Base-by-base conservation (phyloP, 2,329 filamentous ascomycete genomes). In the Cytospora piceicola region DNA sequence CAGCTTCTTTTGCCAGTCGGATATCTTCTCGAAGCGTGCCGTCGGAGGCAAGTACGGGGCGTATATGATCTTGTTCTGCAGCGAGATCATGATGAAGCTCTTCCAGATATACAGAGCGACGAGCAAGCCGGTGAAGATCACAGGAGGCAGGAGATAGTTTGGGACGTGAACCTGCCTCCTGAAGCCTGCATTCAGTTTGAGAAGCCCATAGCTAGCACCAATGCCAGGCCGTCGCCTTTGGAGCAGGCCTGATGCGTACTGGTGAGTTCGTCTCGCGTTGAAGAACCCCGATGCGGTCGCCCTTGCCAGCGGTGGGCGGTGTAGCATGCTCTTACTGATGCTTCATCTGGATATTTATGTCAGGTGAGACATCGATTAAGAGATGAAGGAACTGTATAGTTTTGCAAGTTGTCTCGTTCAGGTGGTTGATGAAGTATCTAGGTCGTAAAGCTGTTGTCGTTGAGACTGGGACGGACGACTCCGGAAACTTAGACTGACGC, bases 41-140 rank as follows among this genome's bases (percentile, higher is more conserved):
- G 90, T 90, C 2, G 90, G 90, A 22, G 90, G 90, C 59, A 93
- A 77, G 55, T 89, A 90, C 0, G 91, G 90, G 80, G 93, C 92
- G 77, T 93, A 94, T 66, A 94, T 90, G 73, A 94, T 92, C 73
- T 90, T 89, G 73, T 94, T 92, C 77, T 94, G 91, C 73, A 93
- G 90, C 5, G 90, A 70, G 32, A 94, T 81, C 78, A 93, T 86
- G 87, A 92, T 91, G 61, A 87, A 76, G 73, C 90, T 93, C 73
- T 89, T 88, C 81, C 84, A 87, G 2, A 77, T 79, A 83, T 84
- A 94, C 17, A 94, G 79, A 4, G 82, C 82, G 22, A 91, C 71
- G 4, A 91, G 80, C 42, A 94, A 80, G 1, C 89, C 87, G 17
- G 80, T 75, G 72, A 93, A 93, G 53, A 92, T 79, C 8, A 84